phyloP scores from a whole-genome alignment of 208 protist species.

The Trypanosoma rangeli region DNA sequence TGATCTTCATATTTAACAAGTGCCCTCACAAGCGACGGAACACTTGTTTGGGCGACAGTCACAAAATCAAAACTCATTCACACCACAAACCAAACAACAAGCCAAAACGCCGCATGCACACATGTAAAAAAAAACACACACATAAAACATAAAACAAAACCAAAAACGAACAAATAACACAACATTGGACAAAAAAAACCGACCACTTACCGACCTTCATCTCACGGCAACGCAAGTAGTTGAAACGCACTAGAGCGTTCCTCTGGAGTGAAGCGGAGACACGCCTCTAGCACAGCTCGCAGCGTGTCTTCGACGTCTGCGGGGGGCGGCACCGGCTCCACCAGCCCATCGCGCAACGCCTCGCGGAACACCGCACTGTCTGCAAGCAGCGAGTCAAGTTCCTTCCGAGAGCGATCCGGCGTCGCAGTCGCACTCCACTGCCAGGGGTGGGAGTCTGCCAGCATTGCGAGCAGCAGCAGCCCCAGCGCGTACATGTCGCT shows the following conservation, averaged over 20 bases:
- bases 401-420: conserved; percentile 12
- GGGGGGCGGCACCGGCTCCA: conserved; percentile 17
- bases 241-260: conserved; percentile 15
- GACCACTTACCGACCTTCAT: too few relatives aligned
- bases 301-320: conserved; percentile 13
- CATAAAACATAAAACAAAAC: not conserved
- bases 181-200: not conserved
- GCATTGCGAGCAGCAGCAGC: conserved; percentile 33
- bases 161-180: not conserved
- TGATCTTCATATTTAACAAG: not conserved
- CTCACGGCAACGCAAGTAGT: not conserved
- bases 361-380: conserved; percentile 17
- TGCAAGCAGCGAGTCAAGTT: conserved; percentile 26
- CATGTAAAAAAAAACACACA: conserved; percentile 12
- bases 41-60: not conserved
- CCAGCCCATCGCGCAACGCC: conserved; percentile 24
- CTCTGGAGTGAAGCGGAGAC: conserved; percentile 19
- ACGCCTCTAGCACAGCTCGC: conserved; percentile 18
- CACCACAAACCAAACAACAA: not conserved
- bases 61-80: not conserved
- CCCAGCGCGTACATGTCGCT: conserved; percentile 28
- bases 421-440: conserved; percentile 30
- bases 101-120: not conserved
- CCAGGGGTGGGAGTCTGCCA: conserved; percentile 34
- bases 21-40: not conserved